Percentiles rank a stretch among this genome's conserved stretches.
These are phyloP conservation scores for Kockovaella imperatae DNA, from an alignment of 768 basidiomycete genomes.

Conservation along the genomic window DNA sequence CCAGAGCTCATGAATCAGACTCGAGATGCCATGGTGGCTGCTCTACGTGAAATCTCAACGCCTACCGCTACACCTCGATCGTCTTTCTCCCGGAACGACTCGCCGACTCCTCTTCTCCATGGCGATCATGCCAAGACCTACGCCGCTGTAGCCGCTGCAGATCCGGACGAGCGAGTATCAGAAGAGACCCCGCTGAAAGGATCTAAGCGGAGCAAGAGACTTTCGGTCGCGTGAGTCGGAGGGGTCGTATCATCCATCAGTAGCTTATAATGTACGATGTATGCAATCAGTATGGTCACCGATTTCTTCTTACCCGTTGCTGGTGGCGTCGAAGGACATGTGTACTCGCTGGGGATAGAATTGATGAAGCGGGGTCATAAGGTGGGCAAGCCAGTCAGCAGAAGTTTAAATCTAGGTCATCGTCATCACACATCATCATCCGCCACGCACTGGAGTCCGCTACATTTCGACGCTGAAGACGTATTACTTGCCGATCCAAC, in stretches of 20 bases:
- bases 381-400: constrained; percentile 46
- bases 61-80: constrained; percentile 3
- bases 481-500: constrained; percentile 78
- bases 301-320: constrained; percentile 94
- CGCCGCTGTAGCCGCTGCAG: constrained; percentile 9
- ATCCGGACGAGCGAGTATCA: neutral
- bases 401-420: constrained; percentile 57
- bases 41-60: constrained; percentile 67
- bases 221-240: constrained; percentile 31
- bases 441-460: constrained; percentile 76
- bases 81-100: constrained; percentile 6
- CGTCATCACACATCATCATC: constrained; percentile 86
- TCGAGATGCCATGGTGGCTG: constrained; percentile 67
- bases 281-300: constrained; percentile 67
- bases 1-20: constrained; percentile 59
- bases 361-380: constrained; percentile 78
- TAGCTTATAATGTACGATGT: constrained; percentile 19
- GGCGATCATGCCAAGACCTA: neutral
- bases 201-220: constrained; percentile 12
- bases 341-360: constrained; percentile 80
- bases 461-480: constrained; percentile 81
- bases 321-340: constrained; percentile 94
- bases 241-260: constrained; percentile 2
- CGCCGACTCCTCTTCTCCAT: constrained; percentile 13
- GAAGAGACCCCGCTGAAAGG: constrained; percentile 6